A percentile compares a stretch with the other conserved stretches of the same genome.
Conservation (phyloP, 768 basidiomycete genomes). For the Clitopilus hobsonii region DNA sequence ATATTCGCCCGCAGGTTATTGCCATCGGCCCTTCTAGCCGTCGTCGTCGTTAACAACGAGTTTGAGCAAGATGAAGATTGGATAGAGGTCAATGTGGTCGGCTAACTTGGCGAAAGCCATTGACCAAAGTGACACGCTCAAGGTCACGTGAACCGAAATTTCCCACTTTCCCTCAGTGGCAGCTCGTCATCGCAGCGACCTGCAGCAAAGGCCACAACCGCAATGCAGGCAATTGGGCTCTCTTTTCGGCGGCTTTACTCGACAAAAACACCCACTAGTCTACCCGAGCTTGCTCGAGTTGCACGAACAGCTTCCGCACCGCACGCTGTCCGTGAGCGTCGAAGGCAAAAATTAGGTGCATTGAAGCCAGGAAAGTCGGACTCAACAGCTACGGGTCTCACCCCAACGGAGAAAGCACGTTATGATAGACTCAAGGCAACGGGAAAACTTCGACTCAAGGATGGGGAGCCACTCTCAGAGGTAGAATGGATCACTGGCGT, state of each 20-base stretch:
- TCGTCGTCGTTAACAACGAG: constrained; percentile 12
- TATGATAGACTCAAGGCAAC: constrained; percentile 55
- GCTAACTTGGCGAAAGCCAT: background rate
- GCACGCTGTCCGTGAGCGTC: constrained; percentile 67
- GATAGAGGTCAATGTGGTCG: background rate
- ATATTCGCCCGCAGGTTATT: constrained; percentile 32
- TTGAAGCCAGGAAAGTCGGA: constrained; percentile 34
- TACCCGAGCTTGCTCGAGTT: constrained; percentile 35
- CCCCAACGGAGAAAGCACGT: constrained; percentile 58
- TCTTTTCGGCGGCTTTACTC: constrained; percentile 32
- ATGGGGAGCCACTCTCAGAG: constrained; percentile 38
- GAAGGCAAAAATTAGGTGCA: constrained; percentile 44
- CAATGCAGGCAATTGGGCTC: constrained; percentile 30
- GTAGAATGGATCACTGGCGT: constrained; percentile 55
- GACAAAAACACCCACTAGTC: constrained; percentile 28
- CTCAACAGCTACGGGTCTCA: constrained; percentile 51
- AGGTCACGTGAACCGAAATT: constrained; percentile 2
- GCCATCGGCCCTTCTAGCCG: constrained; percentile 26
- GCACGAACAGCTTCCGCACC: constrained; percentile 72
- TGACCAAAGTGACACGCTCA: background rate
- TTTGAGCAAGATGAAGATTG: background rate
- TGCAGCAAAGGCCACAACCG: background rate
- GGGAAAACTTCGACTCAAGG: constrained; percentile 39
- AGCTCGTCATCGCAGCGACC: background rate
- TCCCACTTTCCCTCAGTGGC: background rate